Base-by-base conservation (phyloP, 2,329 filamentous ascomycete genomes). In the Beauveria australis region DNA sequence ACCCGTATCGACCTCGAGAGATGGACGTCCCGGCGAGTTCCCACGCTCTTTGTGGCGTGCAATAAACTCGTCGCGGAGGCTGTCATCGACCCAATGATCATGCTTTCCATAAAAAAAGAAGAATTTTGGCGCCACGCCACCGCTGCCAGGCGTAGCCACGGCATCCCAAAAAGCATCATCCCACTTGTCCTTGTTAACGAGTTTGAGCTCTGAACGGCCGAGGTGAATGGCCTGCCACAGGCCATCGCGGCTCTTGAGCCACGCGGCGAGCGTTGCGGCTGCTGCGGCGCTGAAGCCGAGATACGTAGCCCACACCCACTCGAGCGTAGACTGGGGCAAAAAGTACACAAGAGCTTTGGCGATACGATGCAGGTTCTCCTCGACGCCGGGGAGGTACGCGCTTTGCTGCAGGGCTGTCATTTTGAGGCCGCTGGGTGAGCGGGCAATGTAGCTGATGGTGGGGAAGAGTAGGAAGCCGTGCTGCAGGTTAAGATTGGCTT, bases 391-490 rank as follows among this genome's bases (percentile, higher is more conserved):
- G 73, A 73, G 48, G 74, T 74, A 43, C 28, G 28, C 5, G 3
- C 16, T 44, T 18, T 33, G 58, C 5, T 84, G 67, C 4, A 76
- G 64, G 43, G 65, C 54, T 18, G 62, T 64, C 18, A 72, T 58
- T 53, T 79, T 80, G 60, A 73, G 73, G 1, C 89, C 89, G 30
- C 78, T 84, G 0, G 81, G 78, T 1, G 86, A 89, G 60, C 75
- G 72, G 10, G 84, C 83, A 63, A 92, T 86, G 72, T 91, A 82
- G n/a, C 86, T 80, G 43, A 92, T 80, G 1, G 89, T 91, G 1
- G 89, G 88, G 69, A 91, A 91, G 19, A 92, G 78, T 60, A 92
- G 76, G 47, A 91, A 77, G 1, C 81, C 88, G 30, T 79, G 75
- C 41, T 69, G 70, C 24, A 85, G 73, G 12, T 68, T 70, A n/a